Conservation (phyloP, 352 stramenopile species). For the Globisporangium paroecandrum region DNA sequence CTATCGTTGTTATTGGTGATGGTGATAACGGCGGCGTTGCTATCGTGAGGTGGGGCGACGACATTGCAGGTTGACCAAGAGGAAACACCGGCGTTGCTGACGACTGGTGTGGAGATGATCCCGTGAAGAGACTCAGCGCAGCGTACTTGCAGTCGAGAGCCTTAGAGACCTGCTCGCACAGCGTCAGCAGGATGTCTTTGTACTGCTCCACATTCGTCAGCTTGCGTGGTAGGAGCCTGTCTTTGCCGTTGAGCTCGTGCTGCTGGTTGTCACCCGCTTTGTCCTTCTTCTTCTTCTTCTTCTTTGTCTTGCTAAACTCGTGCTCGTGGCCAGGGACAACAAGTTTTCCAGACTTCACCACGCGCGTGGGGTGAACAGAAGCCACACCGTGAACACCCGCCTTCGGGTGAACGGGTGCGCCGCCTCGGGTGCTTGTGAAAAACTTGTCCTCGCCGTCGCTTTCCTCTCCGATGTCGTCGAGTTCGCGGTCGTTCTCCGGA, state of each 20-base stretch:
- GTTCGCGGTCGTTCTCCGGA: constrained; percentile 6
- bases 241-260: constrained; percentile 13
- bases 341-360: constrained; percentile 14
- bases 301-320: background rate
- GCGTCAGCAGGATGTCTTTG: constrained; percentile 50
- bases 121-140: constrained; percentile 51
- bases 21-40: constrained; percentile 10
- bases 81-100: background rate
- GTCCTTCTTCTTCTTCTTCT: background rate
- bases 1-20: background rate
- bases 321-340: constrained; percentile 8
- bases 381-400: background rate
- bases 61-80: background rate
- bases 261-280: constrained; percentile 28
- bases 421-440: background rate
- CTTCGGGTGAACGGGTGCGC: background rate
- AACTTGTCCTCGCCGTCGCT: constrained; percentile 12
- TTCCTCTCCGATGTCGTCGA: constrained; percentile 2
- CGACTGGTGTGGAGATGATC: background rate
- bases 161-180: constrained; percentile 46
- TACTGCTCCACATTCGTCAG: constrained; percentile 34
- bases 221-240: constrained; percentile 24
- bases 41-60: constrained; percentile 4
- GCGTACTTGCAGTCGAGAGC: constrained; percentile 50
- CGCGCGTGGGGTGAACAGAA: background rate